Percentiles rank a stretch among this genome's conserved stretches.
These are phyloP conservation scores for Halophytophthora polymorphica DNA, from an alignment of 352 stramenopile genomes.

Conservation along the genomic window DNA sequence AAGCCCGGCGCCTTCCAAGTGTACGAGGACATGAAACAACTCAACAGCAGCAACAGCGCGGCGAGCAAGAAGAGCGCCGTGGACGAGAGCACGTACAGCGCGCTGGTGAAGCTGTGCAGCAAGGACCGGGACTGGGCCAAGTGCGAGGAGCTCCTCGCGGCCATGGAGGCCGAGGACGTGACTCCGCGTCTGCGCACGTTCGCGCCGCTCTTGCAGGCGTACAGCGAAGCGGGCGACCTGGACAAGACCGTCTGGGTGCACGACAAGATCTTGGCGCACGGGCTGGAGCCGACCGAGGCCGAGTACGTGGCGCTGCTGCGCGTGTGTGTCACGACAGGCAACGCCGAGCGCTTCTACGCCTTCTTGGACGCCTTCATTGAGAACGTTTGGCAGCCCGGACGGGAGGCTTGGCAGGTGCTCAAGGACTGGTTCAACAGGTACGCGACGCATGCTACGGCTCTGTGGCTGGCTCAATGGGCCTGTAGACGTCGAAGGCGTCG, in stretches of 20 bases:
- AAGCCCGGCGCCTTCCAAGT: slow-evolving; percentile 44
- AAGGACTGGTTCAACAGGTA: slow-evolving; percentile 75
- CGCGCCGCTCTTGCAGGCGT: slow-evolving; percentile 56
- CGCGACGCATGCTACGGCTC: slow-evolving; percentile 4
- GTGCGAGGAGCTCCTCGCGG: slow-evolving; percentile 44
- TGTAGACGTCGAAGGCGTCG: no score
- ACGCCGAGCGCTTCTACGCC: slow-evolving; percentile 48
- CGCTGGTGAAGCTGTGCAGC: slow-evolving; percentile 73
- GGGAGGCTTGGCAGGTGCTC: slow-evolving; percentile 54
- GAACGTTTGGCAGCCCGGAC: slow-evolving; percentile 45
- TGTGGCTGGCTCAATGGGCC: background rate
- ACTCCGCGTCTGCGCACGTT: slow-evolving; percentile 73
- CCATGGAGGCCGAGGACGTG: slow-evolving; percentile 46
- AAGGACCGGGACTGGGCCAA: slow-evolving; percentile 54
- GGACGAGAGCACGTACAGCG: slow-evolving; percentile 69
- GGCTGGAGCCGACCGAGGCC: slow-evolving; percentile 54
- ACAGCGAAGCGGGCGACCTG: slow-evolving; percentile 51
- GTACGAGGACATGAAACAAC: slow-evolving; percentile 66
- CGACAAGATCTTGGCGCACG: slow-evolving; percentile 38
- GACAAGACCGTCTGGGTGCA: slow-evolving; percentile 56
- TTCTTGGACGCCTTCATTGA: slow-evolving; percentile 61
- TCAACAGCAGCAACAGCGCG: slow-evolving; percentile 8
- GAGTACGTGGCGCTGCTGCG: slow-evolving; percentile 64
- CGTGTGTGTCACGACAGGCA: slow-evolving; percentile 35
- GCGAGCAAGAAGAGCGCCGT: slow-evolving; percentile 21